These are phyloP conservation scores for Platanus orientalis DNA, from an alignment of 164 flowering plant genomes.

Conservation along the genomic window DNA sequence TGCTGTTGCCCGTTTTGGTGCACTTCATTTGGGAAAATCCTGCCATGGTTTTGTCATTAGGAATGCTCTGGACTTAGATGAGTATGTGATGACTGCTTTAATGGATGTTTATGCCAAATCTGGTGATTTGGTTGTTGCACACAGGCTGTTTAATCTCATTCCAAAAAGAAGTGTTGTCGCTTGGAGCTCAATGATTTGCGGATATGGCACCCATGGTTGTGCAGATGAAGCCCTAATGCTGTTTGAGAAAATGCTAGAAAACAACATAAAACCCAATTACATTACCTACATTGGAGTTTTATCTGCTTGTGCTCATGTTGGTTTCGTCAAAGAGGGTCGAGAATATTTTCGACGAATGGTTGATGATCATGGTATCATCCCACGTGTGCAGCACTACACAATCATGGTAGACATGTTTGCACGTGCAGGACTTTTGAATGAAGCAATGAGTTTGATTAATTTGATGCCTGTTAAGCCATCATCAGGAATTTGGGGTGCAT, in stretches of 20 bases:
- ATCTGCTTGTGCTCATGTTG: constrained; percentile 13
- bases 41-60: constrained; percentile 10
- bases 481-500: constrained; percentile 12
- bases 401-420: constrained; percentile 14
- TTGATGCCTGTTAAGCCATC: constrained; percentile 6
- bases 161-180: constrained; percentile 9
- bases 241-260: constrained; percentile 10
- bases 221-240: constrained; percentile 10
- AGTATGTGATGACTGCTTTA: constrained; percentile 13
- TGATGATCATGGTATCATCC: constrained; percentile 9
- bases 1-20: constrained; percentile 7
- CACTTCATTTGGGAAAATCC: constrained; percentile 9
- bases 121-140: constrained; percentile 10
- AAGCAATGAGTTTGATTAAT: constrained; percentile 10
- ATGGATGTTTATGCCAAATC: constrained; percentile 17
- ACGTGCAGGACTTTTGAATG: constrained; percentile 10
- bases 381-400: constrained; percentile 11
- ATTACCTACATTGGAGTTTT: constrained; percentile 13
- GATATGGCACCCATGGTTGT: constrained; percentile 13
- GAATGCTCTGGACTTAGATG: constrained; percentile 9
- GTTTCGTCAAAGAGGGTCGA: constrained; percentile 9
- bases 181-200: constrained; percentile 15
- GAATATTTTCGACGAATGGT: constrained; percentile 11
- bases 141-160: constrained; percentile 2
- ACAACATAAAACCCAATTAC: constrained; percentile 11